phyloP scores from a whole-genome alignment of 2,329 filamentous ascomycete species.

The Alternaria viburni region DNA sequence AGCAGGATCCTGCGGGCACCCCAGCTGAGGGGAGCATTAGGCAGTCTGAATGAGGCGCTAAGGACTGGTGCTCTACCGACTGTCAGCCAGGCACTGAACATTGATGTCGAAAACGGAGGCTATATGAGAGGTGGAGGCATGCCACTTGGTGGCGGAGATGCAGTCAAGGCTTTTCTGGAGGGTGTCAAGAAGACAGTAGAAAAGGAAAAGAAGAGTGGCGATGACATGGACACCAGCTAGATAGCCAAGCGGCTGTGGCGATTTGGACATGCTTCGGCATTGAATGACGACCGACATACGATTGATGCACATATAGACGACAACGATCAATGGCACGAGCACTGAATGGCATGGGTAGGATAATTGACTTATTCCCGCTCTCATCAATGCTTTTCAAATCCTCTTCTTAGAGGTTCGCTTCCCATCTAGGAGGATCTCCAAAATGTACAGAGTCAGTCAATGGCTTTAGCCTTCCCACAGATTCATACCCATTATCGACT shows the following conservation, averaged over 20 bases:
- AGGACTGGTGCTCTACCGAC: constrained; percentile 89
- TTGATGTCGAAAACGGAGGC: constrained; percentile 84
- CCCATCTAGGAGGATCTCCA: neutral
- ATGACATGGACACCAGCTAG: constrained; percentile 45
- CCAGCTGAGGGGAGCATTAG: constrained; percentile 86
- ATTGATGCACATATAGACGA: constrained; percentile 9
- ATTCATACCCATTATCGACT: neutral
- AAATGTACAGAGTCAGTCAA: neutral
- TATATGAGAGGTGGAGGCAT: constrained; percentile 78
- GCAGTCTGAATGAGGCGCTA: constrained; percentile 84
- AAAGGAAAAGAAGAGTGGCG: constrained; percentile 46
- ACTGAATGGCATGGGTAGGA: neutral
- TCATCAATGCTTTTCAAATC: neutral
- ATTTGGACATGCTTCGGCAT: neutral
- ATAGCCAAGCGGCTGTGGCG: neutral
- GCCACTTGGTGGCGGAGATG: constrained; percentile 85
- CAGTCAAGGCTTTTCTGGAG: constrained; percentile 88
- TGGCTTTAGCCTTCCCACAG: neutral
- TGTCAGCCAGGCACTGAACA: constrained; percentile 82
- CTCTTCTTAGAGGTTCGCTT: neutral
- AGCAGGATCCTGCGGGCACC: constrained; percentile 85
- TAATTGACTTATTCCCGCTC: neutral
- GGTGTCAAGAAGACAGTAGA: constrained; percentile 82
- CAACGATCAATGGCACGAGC: constrained; percentile 1
- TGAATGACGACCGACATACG: constrained; percentile 8